Percentiles rank a stretch among this genome's conserved stretches.
Conservation (phyloP, 2,329 filamentous ascomycete species). For the Scleromitrula shiraiana region DNA sequence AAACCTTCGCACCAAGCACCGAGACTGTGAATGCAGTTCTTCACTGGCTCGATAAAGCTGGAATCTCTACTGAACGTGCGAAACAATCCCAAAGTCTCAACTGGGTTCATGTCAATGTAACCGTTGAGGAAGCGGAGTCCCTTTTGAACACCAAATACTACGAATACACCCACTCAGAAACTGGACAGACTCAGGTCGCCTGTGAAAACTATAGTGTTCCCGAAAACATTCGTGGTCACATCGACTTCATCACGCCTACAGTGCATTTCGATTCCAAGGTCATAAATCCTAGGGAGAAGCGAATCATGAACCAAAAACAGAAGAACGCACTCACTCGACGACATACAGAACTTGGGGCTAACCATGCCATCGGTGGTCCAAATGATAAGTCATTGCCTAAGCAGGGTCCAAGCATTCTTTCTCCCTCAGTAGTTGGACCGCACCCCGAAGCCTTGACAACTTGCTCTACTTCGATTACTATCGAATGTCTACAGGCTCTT, state of each 20-base stretch:
- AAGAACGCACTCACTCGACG: background rate
- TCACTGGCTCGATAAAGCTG: constrained; percentile 44
- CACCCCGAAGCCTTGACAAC: constrained; percentile 13
- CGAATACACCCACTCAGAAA: constrained; percentile 14
- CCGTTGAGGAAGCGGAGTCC: constrained; percentile 37
- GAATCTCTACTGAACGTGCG: constrained; percentile 41
- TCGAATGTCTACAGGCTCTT: constrained; percentile 44
- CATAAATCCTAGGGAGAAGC: constrained; percentile 1
- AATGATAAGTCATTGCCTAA: constrained; percentile 29
- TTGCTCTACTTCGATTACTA: constrained; percentile 47
- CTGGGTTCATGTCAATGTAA: constrained; percentile 29
- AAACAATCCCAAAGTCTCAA: constrained; percentile 34
- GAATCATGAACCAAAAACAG: constrained; percentile 1
- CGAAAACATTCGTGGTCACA: constrained; percentile 5
- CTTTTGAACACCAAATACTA: constrained; percentile 44
- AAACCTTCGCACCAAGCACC: constrained; percentile 35
- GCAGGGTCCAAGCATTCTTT: constrained; percentile 13
- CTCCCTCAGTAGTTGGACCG: background rate
- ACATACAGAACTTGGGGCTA: constrained; percentile 30
- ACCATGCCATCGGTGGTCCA: constrained; percentile 33
- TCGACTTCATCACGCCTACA: constrained; percentile 14
- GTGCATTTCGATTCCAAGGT: constrained; percentile 13
- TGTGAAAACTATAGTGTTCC: constrained; percentile 13
- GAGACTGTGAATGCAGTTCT: constrained; percentile 36
- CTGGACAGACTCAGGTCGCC: constrained; percentile 15